Evolutionary conservation across 495 filamentous ascomycete genomes (phyloP).

Genomic region (Staphylotrichum longicolle): DNA sequence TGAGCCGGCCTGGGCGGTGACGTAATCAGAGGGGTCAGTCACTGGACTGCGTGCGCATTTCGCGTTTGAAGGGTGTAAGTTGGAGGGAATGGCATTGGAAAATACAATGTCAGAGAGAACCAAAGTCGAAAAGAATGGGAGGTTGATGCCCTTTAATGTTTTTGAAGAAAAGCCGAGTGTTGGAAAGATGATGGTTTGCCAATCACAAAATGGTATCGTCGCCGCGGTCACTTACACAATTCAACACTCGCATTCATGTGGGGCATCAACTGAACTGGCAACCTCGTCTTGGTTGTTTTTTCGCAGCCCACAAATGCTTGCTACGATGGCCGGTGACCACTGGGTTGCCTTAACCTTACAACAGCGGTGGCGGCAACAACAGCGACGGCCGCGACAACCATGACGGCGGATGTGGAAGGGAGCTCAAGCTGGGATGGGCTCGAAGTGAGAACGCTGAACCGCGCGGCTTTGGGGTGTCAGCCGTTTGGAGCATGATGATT

Average conservation of each 20-base stretch:
- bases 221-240: too few relatives aligned
- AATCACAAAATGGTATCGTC: too few relatives aligned
- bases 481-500: background rate
- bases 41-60: conserved; percentile 4
- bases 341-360: background rate
- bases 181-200: too few relatives aligned
- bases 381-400: background rate
- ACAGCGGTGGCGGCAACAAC: background rate
- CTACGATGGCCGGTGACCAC: background rate
- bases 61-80: background rate
- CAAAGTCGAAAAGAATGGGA: too few relatives aligned
- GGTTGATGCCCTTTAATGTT: too few relatives aligned
- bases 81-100: too few relatives aligned
- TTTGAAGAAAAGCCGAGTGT: too few relatives aligned
- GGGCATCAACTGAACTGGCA: too few relatives aligned
- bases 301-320: background rate
- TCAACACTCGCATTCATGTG: too few relatives aligned
- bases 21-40: conserved; percentile 1
- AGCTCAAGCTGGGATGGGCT: background rate
- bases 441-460: background rate
- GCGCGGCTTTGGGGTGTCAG: background rate
- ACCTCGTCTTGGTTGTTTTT: too few relatives aligned
- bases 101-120: too few relatives aligned
- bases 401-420: background rate
- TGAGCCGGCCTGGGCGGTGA: background rate